phyloP scores from a whole-genome alignment of 2,329 filamentous ascomycete species.

The Ramularia endophylla region DNA sequence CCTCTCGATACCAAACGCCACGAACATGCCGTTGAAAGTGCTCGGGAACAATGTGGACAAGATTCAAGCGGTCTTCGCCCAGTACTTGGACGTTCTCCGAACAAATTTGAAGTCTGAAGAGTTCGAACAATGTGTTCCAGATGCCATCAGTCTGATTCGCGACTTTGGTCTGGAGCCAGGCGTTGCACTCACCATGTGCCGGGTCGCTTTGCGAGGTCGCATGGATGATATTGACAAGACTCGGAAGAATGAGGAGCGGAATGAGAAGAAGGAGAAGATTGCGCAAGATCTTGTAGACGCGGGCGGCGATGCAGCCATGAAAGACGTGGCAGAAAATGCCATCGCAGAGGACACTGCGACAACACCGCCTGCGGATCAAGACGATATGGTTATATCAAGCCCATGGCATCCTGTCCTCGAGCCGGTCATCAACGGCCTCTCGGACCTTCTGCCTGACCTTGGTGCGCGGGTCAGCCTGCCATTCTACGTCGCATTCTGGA shows the following conservation, averaged over 20 bases:
- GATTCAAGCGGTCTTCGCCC: slow-evolving; percentile 74
- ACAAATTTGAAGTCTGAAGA: slow-evolving; percentile 69
- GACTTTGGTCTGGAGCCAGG: slow-evolving; percentile 75
- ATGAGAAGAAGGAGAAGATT: slow-evolving; percentile 21
- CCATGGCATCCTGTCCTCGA: slow-evolving; percentile 66
- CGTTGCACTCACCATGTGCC: slow-evolving; percentile 78
- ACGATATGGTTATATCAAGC: slow-evolving; percentile 5
- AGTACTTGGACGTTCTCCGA: slow-evolving; percentile 84
- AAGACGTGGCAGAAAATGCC: slow-evolving; percentile 24
- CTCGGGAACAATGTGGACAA: slow-evolving; percentile 85
- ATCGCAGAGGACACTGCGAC: slow-evolving; percentile 7
- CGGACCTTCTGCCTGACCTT: slow-evolving; percentile 52
- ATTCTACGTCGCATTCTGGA: slow-evolving; percentile 91
- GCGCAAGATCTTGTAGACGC: slow-evolving; percentile 3
- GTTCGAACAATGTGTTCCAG: slow-evolving; percentile 74
- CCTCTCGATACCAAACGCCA: slow-evolving; percentile 48
- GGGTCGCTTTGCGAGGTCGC: slow-evolving; percentile 65
- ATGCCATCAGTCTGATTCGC: slow-evolving; percentile 64
- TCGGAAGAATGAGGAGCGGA: slow-evolving; percentile 29
- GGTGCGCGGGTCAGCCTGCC: slow-evolving; percentile 68
- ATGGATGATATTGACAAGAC: slow-evolving; percentile 44
- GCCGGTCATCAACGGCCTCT: slow-evolving; percentile 65
- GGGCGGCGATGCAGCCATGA: slow-evolving; percentile 53
- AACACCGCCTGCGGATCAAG: background rate
- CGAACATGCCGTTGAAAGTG: slow-evolving; percentile 78